Percentiles rank a stretch among this genome's conserved stretches.
Evolutionary conservation across 2,329 filamentous ascomycete genomes (phyloP).

Genomic region (Whalleya microplaca): DNA sequence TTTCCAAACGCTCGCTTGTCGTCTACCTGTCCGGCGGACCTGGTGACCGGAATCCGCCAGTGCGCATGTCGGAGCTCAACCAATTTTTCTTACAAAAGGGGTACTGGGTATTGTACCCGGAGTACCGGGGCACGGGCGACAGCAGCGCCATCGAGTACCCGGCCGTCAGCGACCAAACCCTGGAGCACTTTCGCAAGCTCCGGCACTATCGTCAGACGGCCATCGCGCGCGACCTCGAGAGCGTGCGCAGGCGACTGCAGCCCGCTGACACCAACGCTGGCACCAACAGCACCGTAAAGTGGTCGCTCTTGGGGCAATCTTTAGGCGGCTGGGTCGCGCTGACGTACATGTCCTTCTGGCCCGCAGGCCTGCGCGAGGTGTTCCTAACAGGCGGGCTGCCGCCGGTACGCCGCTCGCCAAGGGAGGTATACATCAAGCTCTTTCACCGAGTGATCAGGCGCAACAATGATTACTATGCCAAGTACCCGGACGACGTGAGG

Average conservation of each 20-base stretch:
- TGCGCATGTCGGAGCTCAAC: conserved; percentile 47
- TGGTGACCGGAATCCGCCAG: conserved; percentile 52
- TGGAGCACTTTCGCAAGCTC: no score
- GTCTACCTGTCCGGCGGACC: conserved; percentile 73
- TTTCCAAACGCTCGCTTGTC: neutral
- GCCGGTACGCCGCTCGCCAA: conserved; percentile 54
- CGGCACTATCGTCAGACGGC: conserved; percentile 71
- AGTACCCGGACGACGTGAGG: conserved; percentile 67
- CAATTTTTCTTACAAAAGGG: conserved; percentile 65
- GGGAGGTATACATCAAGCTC: conserved; percentile 51
- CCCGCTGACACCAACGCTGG: conserved; percentile 32
- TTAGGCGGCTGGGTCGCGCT: conserved; percentile 76
- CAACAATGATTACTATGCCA: conserved; percentile 67
- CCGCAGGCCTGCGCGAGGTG: conserved; percentile 63
- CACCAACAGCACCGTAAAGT: no score
- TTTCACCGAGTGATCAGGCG: conserved; percentile 63
- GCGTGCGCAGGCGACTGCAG: conserved; percentile 63
- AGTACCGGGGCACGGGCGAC: conserved; percentile 73
- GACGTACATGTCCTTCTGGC: conserved; percentile 70
- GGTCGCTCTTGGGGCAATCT: conserved; percentile 71
- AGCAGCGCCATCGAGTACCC: conserved; percentile 47
- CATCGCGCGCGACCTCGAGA: conserved; percentile 75
- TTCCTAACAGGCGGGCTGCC: conserved; percentile 71
- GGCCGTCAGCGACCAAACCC: conserved; percentile 22
- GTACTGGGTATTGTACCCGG: conserved; percentile 69